Evolutionary conservation across 208 protist genomes (phyloP).

Genomic region (Porcisia hertigi): DNA sequence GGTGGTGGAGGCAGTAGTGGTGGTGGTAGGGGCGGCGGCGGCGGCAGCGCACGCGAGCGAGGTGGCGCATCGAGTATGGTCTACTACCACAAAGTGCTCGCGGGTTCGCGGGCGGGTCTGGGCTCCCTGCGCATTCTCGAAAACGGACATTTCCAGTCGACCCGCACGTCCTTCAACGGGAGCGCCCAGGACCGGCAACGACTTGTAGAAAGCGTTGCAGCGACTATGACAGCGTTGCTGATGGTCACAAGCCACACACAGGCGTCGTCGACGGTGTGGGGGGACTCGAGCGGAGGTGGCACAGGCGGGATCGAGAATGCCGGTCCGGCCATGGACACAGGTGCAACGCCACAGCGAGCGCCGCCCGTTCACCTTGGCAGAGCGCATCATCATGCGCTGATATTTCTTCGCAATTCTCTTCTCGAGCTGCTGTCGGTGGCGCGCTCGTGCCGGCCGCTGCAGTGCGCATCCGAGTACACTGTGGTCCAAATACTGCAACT

Average conservation of each 20-base stretch:
- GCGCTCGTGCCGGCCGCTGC: background rate
- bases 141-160: background rate
- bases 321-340: background rate
- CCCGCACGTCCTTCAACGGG: background rate
- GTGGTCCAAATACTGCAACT: slow-evolving; percentile 13
- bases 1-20: background rate
- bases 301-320: background rate
- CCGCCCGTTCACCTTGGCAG: background rate
- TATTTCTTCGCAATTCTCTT: slow-evolving; percentile 4
- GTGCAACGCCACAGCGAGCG: background rate
- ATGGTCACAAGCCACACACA: slow-evolving; percentile 14
- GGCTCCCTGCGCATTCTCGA: background rate
- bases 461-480: background rate
- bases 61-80: background rate
- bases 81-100: background rate
- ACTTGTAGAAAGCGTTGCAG: background rate
- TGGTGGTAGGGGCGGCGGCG: background rate
- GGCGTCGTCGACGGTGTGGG: slow-evolving; percentile 21
- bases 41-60: background rate
- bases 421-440: background rate
- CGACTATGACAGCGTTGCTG: slow-evolving; percentile 9
- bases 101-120: background rate
- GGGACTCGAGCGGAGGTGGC: slow-evolving; percentile 1
- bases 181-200: background rate
- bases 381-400: background rate